Conservation (phyloP, 257 asterid genomes). For the Salvia splendens region DNA sequence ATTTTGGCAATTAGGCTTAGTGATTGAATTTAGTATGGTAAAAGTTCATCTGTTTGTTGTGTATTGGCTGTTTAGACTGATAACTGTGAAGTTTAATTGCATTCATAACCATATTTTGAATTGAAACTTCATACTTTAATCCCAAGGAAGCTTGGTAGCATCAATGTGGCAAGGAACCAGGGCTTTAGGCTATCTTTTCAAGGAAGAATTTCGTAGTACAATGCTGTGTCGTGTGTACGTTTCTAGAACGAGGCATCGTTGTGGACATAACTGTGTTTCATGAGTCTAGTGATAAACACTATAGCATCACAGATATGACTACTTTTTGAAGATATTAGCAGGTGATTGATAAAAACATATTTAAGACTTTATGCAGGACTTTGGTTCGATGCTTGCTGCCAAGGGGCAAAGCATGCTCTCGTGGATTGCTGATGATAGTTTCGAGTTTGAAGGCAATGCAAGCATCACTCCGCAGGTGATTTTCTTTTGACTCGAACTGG, state of each 20-base stretch:
- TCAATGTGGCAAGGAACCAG: neutral
- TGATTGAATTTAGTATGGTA: slow-evolving; percentile 11
- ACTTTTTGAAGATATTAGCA: slow-evolving; percentile 17
- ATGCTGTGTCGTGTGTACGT: neutral
- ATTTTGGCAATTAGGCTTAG: slow-evolving; percentile 7
- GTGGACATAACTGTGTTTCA: neutral
- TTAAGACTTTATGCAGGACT: slow-evolving; percentile 62
- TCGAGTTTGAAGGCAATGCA: slow-evolving; percentile 60
- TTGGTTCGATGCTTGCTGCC: slow-evolving; percentile 65
- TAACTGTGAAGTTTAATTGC: neutral
- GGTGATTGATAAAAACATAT: slow-evolving; percentile 34
- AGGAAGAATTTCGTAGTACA: neutral
- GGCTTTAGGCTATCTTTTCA: neutral
- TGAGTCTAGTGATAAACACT: slow-evolving; percentile 9
- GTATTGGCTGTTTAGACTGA: neutral
- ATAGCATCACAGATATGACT: slow-evolving; percentile 9
- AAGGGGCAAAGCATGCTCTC: slow-evolving; percentile 71
- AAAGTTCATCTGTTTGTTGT: neutral
- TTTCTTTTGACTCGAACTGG: neutral
- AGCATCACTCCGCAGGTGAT: slow-evolving; percentile 63
- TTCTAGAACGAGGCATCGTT: neutral
- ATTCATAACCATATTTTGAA: neutral
- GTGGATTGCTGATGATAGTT: slow-evolving; percentile 69
- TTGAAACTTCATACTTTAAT: too few relatives aligned
- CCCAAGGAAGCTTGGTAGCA: neutral